These are phyloP conservation scores for Ballota nigra DNA, from an alignment of 257 asterid genomes.

Conservation along the genomic window DNA sequence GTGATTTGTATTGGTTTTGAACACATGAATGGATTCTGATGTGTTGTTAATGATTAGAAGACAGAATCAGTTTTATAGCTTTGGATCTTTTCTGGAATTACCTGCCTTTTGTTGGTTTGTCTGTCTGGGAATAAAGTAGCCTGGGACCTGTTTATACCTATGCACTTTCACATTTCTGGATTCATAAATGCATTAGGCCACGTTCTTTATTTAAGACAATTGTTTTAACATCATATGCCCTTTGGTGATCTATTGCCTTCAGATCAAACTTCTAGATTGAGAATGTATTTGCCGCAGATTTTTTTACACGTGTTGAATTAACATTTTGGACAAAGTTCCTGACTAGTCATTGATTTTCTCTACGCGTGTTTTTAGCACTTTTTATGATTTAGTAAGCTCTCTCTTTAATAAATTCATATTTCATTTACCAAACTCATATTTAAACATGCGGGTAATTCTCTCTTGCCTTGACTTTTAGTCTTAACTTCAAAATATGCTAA, in stretches of 20 bases:
- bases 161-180: constrained; percentile 18
- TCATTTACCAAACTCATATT: background rate
- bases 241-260: constrained; percentile 1
- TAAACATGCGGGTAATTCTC: constrained; percentile 1
- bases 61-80: constrained; percentile 23
- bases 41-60: constrained; percentile 2
- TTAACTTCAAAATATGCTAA: background rate
- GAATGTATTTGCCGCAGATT: background rate
- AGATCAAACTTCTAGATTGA: background rate
- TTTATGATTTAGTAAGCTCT: background rate
- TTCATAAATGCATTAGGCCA: background rate
- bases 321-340: background rate
- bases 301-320: background rate
- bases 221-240: constrained; percentile 6
- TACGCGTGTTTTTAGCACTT: background rate
- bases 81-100: constrained; percentile 14
- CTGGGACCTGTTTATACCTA: background rate
- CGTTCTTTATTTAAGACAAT: constrained; percentile 9
- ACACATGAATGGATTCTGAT: constrained; percentile 10
- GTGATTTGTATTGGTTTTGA: constrained; percentile 16
- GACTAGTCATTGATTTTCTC: background rate
- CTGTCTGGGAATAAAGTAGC: constrained; percentile 12
- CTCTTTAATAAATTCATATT: background rate
- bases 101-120: constrained; percentile 17
- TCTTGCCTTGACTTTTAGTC: background rate